phyloP scores from a whole-genome alignment of 441 rosid genomes.

The Gossypium laxum region DNA sequence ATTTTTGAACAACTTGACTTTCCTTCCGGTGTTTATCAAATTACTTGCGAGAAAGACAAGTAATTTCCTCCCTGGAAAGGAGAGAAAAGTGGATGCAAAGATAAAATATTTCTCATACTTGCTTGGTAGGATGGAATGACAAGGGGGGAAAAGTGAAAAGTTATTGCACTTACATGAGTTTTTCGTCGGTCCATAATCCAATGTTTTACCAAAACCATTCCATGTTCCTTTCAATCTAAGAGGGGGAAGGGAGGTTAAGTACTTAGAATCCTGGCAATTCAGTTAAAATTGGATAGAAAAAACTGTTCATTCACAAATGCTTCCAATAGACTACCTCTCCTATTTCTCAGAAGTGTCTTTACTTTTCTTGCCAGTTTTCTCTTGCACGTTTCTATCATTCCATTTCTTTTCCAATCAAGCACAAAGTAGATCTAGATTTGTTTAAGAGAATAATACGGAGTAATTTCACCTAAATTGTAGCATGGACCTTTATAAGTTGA shows the following conservation, averaged over 20 bases:
- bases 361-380: neutral
- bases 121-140: neutral
- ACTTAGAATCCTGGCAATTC: neutral
- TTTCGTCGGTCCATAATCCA: neutral
- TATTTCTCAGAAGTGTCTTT: neutral
- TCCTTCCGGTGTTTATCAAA: neutral
- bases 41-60: neutral
- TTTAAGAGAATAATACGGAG: neutral
- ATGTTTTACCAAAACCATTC: conserved; percentile 1
- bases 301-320: neutral
- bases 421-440: neutral
- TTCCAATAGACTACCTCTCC: neutral
- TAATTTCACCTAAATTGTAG: neutral
- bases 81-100: neutral
- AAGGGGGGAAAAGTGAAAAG: neutral
- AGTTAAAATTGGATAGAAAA: neutral
- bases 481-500: neutral
- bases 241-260: neutral
- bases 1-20: neutral
- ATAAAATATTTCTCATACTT: neutral
- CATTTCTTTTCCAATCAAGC: neutral
- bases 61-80: neutral
- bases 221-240: conserved; percentile 5
- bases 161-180: neutral
- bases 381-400: neutral